Conservation (phyloP, 192 early-diverging fungal species). For the Coemansia sp. region DNA sequence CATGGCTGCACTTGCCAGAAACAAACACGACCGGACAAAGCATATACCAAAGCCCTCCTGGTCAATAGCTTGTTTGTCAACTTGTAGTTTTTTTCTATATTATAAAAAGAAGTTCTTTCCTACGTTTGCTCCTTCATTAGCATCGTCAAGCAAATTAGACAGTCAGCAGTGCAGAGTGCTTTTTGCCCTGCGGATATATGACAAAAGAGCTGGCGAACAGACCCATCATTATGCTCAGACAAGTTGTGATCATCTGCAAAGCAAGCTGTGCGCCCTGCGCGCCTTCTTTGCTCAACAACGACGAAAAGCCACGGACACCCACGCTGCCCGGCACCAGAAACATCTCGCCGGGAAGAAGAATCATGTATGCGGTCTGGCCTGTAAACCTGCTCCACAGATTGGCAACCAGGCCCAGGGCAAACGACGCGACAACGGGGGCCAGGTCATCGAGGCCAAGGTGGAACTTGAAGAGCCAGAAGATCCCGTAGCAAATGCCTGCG, state of each 20-base stretch:
- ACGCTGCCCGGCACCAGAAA: conserved; percentile 81
- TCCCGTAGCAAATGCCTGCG: conserved; percentile 63
- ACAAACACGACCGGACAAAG: not conserved
- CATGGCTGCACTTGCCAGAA: too few relatives aligned
- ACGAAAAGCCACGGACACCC: conserved; percentile 62
- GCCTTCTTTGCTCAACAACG: conserved; percentile 57
- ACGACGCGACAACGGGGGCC: conserved; percentile 62
- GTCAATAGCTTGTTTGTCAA: too few relatives aligned
- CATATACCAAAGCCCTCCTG: not conserved
- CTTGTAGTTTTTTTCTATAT: not conserved
- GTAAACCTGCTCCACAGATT: conserved; percentile 74
- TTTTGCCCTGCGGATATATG: conserved; percentile 55
- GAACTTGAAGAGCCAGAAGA: conserved; percentile 61
- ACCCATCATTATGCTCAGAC: conserved; percentile 66
- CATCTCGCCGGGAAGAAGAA: conserved; percentile 75
- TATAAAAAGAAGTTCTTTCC: not conserved
- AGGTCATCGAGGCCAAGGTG: conserved; percentile 58
- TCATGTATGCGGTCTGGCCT: conserved; percentile 69
- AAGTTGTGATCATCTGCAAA: conserved; percentile 59
- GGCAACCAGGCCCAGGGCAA: conserved; percentile 73
- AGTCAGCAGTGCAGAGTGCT: conserved; percentile 40
- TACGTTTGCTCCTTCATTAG: not conserved
- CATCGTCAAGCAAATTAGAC: conserved; percentile 20
- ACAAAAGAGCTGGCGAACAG: conserved; percentile 64
- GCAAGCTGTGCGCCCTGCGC: conserved; percentile 53